Base-by-base conservation (phyloP, 1,139 yeast genomes). In the Nakaseomyces uthaithaninus region DNA sequence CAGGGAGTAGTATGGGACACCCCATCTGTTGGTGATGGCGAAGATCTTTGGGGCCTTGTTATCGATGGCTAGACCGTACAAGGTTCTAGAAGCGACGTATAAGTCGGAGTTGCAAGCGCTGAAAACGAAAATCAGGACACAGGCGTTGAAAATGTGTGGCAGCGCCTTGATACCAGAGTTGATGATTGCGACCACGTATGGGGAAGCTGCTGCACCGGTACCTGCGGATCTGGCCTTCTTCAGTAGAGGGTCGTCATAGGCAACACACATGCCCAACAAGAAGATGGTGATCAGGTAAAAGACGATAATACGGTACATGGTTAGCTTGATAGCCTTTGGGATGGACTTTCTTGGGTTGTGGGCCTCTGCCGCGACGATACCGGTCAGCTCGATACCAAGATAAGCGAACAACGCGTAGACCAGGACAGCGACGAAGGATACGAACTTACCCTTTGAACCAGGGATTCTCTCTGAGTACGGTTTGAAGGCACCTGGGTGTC, bases 291-390 rank as follows among this genome's bases (percentile, higher is more conserved):
- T 59, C 45, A 80, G 56, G 69, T 82, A 83, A 57, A 84, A 83
- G 40, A 83, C 57, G 44, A 80, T 62, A 51, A 84, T 80, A 66
- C 94, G 80, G 71, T 75, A 80, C 59, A 83, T 77, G 19, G 87
- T 82, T 60, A 80, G 69, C 58, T 70, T 79, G 57, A 82, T 77
- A 39, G 94, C 93, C 59, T 74, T 77, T 53, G 91, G 91, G 50
- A 83, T 79, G 46, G 81, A 73, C 53, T 72, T 69, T 63, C 91
- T 72, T 48, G 93, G 93, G 60, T 82, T 75, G 50, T 72, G 69
- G 45, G 87, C 79, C 64, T 83, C 94, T 45, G 85, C 85, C 52
- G 82, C 82, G 15, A 86, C 79, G 52, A 82, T 75, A 58, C 77
- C 80, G 36, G 75, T 75, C 52, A 81, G 67, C 63, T 83, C 94